Percentiles rank a stretch among this genome's conserved stretches.
Evolutionary conservation across 2,329 filamentous ascomycete genomes (phyloP).

Genomic region (Exophiala bonariae): DNA sequence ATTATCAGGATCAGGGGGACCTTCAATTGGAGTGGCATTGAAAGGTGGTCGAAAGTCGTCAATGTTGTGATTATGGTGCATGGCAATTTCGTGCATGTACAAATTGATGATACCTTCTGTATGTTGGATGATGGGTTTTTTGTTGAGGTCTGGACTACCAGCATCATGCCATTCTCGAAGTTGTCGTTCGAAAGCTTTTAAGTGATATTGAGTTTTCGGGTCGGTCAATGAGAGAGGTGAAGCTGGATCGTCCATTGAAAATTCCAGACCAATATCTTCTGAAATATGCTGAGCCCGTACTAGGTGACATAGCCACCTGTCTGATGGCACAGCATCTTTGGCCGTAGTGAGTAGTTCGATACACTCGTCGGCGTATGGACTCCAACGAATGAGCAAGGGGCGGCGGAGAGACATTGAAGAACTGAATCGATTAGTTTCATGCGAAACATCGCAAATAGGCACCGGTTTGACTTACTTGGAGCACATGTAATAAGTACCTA

Average conservation of each 20-base stretch:
- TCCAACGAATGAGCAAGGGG: conserved; percentile 60
- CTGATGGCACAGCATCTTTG: conserved; percentile 57
- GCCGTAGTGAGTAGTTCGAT: conserved; percentile 58
- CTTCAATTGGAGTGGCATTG: conserved; percentile 35
- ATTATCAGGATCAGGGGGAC: conserved; percentile 32
- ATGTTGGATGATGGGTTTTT: conserved; percentile 61
- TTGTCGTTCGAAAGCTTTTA: conserved; percentile 66
- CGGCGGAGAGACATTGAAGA: conserved; percentile 60
- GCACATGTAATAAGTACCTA: conserved; percentile 62
- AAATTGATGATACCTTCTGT: conserved; percentile 66
- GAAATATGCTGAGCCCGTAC: conserved; percentile 61
- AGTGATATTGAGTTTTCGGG: conserved; percentile 61
- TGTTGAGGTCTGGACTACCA: conserved; percentile 52
- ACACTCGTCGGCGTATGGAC: conserved; percentile 64
- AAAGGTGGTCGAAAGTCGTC: conserved; percentile 51
- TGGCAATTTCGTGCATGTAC: conserved; percentile 74
- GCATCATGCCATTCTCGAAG: conserved; percentile 60
- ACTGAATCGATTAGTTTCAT: conserved; percentile 35
- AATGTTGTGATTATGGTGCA: conserved; percentile 63
- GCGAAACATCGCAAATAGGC: not conserved
- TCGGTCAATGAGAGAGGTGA: conserved; percentile 58
- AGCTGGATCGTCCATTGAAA: conserved; percentile 65
- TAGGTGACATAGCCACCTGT: conserved; percentile 58
- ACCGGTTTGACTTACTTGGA: conserved; percentile 45
- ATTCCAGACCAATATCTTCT: conserved; percentile 68